A percentile compares a stretch with the other conserved stretches of the same genome.
phyloP scores from a whole-genome alignment of 2,329 filamentous ascomycete species.

The Penicillium sp. region DNA sequence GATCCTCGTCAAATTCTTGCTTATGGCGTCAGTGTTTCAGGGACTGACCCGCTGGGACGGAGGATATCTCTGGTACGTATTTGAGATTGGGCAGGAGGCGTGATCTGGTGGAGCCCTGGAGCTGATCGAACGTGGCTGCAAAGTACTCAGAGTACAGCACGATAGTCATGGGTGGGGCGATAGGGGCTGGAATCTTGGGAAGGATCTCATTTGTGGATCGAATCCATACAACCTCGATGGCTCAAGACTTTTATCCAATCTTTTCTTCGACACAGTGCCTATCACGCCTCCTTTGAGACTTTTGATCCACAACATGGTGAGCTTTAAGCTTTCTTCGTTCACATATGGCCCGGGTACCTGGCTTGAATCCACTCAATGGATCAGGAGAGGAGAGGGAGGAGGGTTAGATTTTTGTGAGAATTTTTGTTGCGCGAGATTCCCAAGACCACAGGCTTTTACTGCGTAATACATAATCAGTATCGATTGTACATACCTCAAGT shows the following conservation, averaged over 20 bases:
- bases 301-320: not conserved
- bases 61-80: not conserved
- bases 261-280: not conserved
- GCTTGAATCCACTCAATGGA: not conserved
- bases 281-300: conserved; percentile 3
- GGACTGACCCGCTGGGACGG: not conserved
- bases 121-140: not conserved
- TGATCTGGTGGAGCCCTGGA: conserved; percentile 2
- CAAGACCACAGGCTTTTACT: not conserved
- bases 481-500: not conserved
- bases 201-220: conserved; percentile 10
- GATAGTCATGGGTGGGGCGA: not conserved
- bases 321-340: conserved; percentile 13
- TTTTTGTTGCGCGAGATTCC: not conserved
- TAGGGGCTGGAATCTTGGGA: not conserved
- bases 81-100: not conserved
- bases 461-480: not conserved
- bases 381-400: not conserved
- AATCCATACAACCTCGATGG: not conserved
- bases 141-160: not conserved
- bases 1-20: not conserved
- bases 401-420: not conserved
- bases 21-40: conserved; percentile 16
- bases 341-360: not conserved
- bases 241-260: conserved; percentile 8